Conservation (phyloP, 176 grass and related monocot genomes). For the Musa acuminata region DNA sequence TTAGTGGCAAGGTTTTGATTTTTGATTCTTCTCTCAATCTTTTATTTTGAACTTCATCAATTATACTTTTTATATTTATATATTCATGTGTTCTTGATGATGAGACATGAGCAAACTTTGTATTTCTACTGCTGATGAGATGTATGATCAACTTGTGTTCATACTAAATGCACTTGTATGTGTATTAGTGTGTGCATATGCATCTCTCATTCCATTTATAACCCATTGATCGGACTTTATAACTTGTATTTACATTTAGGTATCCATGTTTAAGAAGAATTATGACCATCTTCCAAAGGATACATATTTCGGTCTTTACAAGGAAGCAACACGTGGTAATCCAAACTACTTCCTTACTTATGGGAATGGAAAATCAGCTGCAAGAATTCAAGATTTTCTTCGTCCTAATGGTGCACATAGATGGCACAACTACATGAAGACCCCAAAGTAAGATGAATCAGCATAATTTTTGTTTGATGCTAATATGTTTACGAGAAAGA, state of each 20-base stretch:
- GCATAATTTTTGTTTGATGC: neutral
- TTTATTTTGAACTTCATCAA: neutral
- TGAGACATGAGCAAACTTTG: neutral
- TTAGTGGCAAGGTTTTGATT: neutral
- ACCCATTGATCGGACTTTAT: neutral
- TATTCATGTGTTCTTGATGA: neutral
- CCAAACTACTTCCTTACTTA: constrained; percentile 98
- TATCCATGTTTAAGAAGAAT: constrained; percentile 99
- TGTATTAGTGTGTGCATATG: neutral
- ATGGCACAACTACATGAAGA: constrained; percentile 99
- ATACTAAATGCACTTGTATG: neutral
- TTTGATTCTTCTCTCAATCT: neutral
- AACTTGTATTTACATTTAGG: constrained; percentile 27
- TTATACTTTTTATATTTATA: neutral
- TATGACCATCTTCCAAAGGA: constrained; percentile 99
- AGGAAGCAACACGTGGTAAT: constrained; percentile 95
- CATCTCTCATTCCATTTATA: neutral
- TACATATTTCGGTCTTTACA: constrained; percentile 98
- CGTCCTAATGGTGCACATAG: constrained; percentile 95
- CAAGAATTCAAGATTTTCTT: constrained; percentile 81
- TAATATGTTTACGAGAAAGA: neutral
- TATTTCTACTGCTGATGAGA: no score
- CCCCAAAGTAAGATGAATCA: constrained; percentile 62
- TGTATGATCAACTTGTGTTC: no score
- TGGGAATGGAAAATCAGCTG: constrained; percentile 97